phyloP scores from a whole-genome alignment of 768 basidiomycete genomes.

The Psilocybe sp. region DNA sequence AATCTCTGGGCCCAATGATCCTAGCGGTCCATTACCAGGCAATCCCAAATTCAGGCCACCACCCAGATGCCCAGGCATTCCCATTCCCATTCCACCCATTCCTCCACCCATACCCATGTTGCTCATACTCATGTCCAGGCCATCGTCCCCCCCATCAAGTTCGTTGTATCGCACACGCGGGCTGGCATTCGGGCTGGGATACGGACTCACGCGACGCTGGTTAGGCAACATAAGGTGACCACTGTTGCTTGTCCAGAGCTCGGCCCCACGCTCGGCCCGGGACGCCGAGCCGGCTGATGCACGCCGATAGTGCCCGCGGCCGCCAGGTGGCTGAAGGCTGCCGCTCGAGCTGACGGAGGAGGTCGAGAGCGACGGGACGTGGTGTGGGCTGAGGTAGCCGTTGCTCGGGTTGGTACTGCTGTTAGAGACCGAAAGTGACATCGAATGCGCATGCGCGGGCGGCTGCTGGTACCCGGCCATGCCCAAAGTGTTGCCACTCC shows the following conservation, averaged over 20 bases:
- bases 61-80: conserved; percentile 5
- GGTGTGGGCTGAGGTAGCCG: conserved; percentile 13
- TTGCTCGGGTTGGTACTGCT: neutral
- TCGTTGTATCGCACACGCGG: conserved; percentile 54
- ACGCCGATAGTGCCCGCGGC: conserved; percentile 34
- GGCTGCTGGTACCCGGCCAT: neutral
- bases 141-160: conserved; percentile 31
- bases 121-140: conserved; percentile 4
- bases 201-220: conserved; percentile 49
- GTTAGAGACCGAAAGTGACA: conserved; percentile 4
- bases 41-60: conserved; percentile 2
- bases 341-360: neutral
- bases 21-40: conserved; percentile 7
- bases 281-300: conserved; percentile 34
- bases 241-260: conserved; percentile 29
- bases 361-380: conserved; percentile 7
- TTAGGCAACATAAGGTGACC: conserved; percentile 17
- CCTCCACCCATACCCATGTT: neutral
- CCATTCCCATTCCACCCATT: conserved; percentile 11
- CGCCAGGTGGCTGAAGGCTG: conserved; percentile 19
- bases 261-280: conserved; percentile 37
- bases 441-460: conserved; percentile 13
- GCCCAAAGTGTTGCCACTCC: too few species aligned
- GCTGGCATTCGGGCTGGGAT: conserved; percentile 66
- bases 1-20: conserved; percentile 5